Conservation (phyloP, 495 filamentous ascomycete genomes). For the Aspergillus steynii region DNA sequence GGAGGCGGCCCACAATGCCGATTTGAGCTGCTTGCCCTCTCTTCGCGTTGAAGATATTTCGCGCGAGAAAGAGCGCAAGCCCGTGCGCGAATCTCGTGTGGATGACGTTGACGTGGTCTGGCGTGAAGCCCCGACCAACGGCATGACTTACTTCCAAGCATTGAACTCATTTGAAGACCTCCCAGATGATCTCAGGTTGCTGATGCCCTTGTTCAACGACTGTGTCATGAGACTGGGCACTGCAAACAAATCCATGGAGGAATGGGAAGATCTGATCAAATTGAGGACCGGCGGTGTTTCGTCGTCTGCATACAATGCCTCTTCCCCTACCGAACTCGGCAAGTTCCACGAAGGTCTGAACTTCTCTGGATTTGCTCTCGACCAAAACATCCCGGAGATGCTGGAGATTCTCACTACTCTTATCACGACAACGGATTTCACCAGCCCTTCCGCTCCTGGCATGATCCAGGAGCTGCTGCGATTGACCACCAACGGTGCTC, state of each 20-base stretch:
- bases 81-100: slow-evolving; percentile 66
- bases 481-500: slow-evolving; percentile 80
- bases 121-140: slow-evolving; percentile 91
- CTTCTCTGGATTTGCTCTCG: slow-evolving; percentile 81
- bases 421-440: slow-evolving; percentile 85
- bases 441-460: slow-evolving; percentile 71
- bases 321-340: slow-evolving; percentile 69
- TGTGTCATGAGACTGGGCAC: slow-evolving; percentile 92
- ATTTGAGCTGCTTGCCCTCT: slow-evolving; percentile 84
- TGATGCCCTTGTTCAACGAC: slow-evolving; percentile 90
- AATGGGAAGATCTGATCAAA: slow-evolving; percentile 93
- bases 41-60: slow-evolving; percentile 86
- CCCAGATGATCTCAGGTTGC: slow-evolving; percentile 78
- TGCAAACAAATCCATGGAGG: slow-evolving; percentile 82
- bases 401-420: slow-evolving; percentile 79
- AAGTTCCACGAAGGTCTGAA: slow-evolving; percentile 76
- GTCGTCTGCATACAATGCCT: slow-evolving; percentile 72
- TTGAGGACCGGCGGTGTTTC: slow-evolving; percentile 93
- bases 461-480: slow-evolving; percentile 86
- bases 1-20: slow-evolving; percentile 74
- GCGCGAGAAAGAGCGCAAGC: slow-evolving; percentile 68
- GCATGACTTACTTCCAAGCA: slow-evolving; percentile 92
- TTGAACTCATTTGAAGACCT: slow-evolving; percentile 76
- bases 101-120: slow-evolving; percentile 76
- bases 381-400: slow-evolving; percentile 87